Conservation (phyloP, 1,284 basidiomycete genomes). For the Cryptococcus sp. region DNA sequence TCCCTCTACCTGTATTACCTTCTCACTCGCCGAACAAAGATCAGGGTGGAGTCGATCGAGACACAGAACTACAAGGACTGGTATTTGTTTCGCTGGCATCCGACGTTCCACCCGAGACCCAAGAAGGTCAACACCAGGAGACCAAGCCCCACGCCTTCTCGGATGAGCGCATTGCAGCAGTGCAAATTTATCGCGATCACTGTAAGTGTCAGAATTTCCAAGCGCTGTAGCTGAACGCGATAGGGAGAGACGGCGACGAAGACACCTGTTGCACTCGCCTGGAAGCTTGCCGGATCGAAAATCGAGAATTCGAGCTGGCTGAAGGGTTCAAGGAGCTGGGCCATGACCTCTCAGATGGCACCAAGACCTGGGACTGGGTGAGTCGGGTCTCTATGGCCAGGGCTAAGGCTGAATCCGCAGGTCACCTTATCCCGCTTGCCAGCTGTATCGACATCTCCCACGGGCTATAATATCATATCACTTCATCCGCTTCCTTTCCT, state of each 20-base stretch:
- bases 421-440: too few species aligned
- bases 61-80: slow-evolving; percentile 17
- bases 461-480: slow-evolving; percentile 17
- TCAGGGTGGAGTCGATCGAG: slow-evolving; percentile 13
- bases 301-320: slow-evolving; percentile 12
- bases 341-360: slow-evolving; percentile 4
- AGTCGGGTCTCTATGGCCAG: neutral
- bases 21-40: too few species aligned
- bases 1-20: neutral
- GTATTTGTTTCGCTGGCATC: slow-evolving; percentile 8
- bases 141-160: too few species aligned
- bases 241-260: neutral
- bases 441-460: slow-evolving; percentile 8
- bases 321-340: slow-evolving; percentile 18
- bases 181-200: slow-evolving; percentile 9
- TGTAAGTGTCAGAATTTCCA: slow-evolving; percentile 1
- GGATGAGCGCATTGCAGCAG: neutral
- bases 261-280: slow-evolving; percentile 3
- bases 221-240: neutral
- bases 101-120: neutral
- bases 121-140: neutral
- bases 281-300: slow-evolving; percentile 10
- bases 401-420: too few species aligned
- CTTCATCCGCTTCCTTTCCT: slow-evolving; percentile 23
- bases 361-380: slow-evolving; percentile 22